Conservation (phyloP, 345 rosid genomes). For the Citrus unshiu region DNA sequence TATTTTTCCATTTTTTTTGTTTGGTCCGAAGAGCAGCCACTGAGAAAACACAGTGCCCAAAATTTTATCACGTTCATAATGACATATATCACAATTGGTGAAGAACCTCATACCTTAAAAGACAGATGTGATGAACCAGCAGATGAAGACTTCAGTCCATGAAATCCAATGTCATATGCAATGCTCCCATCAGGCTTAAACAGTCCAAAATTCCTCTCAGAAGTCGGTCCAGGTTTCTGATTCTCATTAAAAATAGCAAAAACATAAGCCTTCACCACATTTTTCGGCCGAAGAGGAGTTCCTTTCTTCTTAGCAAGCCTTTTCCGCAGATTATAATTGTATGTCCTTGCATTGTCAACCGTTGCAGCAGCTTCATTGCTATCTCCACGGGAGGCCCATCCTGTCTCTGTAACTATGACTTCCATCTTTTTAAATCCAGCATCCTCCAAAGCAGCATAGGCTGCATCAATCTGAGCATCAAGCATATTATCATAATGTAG, state of each 20-base stretch:
- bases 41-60: not conserved
- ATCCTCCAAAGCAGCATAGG: conserved; percentile 81
- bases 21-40: not conserved
- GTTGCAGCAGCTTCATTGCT: conserved; percentile 86
- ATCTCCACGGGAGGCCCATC: conserved; percentile 96
- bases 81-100: not conserved
- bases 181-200: conserved; percentile 92
- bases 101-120: conserved; percentile 59
- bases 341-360: conserved; percentile 69
- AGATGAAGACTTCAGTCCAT: conserved; percentile 69
- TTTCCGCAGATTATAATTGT: conserved; percentile 85
- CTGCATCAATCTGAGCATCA: conserved; percentile 97
- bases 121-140: conserved; percentile 38
- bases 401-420: conserved; percentile 89
- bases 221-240: conserved; percentile 72
- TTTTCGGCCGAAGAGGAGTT: conserved; percentile 84
- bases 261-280: conserved; percentile 68
- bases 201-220: conserved; percentile 91
- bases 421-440: conserved; percentile 87
- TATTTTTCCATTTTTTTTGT: not conserved
- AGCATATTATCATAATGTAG: conserved; percentile 94
- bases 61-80: conserved; percentile 12
- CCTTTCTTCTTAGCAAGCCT: conserved; percentile 95
- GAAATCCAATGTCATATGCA: conserved; percentile 78
- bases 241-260: conserved; percentile 92